phyloP scores from a whole-genome alignment of 306 rosid genomes.

The Oxytropis ochrocephala region DNA sequence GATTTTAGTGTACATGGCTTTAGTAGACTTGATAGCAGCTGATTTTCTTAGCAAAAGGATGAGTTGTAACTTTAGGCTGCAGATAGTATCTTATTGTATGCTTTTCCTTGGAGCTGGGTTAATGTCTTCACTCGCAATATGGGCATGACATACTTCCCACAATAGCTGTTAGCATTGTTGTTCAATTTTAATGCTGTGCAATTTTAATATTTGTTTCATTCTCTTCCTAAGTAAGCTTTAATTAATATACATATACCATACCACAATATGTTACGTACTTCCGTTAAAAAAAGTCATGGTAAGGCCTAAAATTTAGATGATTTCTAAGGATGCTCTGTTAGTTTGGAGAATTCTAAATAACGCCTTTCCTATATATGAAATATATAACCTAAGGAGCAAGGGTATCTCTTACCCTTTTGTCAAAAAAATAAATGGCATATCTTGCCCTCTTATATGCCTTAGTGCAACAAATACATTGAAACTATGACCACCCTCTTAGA shows the following conservation, averaged over 20 bases:
- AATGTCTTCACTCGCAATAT: conserved; percentile 83
- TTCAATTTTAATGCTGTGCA: not conserved
- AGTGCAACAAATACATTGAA: too few relatives aligned
- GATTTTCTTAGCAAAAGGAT: conserved; percentile 92
- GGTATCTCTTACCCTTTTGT: too few relatives aligned
- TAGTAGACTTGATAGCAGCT: conserved; percentile 90
- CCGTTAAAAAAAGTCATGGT: not conserved
- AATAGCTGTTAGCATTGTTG: not conserved
- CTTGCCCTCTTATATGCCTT: too few relatives aligned
- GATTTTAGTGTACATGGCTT: conserved; percentile 86
- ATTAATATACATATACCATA: not conserved
- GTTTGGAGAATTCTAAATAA: too few relatives aligned
- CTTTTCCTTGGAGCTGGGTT: conserved; percentile 94
- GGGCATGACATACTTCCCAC: conserved; percentile 52
- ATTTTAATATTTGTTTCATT: not conserved
- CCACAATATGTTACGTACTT: too few relatives aligned
- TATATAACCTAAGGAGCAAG: too few relatives aligned
- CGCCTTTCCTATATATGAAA: too few relatives aligned
- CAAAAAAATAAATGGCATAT: too few relatives aligned
- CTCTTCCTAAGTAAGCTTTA: not conserved
- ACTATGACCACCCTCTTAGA: too few relatives aligned
- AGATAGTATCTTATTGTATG: conserved; percentile 62
- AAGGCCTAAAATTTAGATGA: too few relatives aligned
- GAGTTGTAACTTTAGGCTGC: conserved; percentile 93
- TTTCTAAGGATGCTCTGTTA: too few relatives aligned